Evolutionary conservation across 2,329 filamentous ascomycete genomes (phyloP).

Genomic region (Xylariaceae sp.): DNA sequence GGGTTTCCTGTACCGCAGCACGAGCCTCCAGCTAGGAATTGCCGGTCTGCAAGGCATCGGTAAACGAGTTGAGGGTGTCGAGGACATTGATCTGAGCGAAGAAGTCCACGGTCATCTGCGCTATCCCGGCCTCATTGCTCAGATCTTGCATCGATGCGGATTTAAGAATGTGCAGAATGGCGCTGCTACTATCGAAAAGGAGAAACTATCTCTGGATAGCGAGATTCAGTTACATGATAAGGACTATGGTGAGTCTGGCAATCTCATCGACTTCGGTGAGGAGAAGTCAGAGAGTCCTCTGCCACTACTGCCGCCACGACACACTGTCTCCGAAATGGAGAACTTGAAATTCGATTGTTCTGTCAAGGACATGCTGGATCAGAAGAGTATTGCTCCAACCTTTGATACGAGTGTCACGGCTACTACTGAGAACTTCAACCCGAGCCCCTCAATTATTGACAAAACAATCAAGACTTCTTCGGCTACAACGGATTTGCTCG

Average conservation of each 20-base stretch:
- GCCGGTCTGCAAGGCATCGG: not conserved
- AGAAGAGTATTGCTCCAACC: not conserved
- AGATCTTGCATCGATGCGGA: not conserved
- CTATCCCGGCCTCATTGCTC: not conserved
- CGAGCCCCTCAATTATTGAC: not conserved
- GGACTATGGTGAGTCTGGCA: not conserved
- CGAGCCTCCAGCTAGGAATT: conserved; percentile 69
- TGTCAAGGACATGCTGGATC: not conserved
- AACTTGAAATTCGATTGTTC: not conserved
- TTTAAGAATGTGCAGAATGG: not conserved
- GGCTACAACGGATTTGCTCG: not conserved
- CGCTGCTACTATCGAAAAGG: not conserved
- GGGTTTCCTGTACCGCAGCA: conserved; percentile 80
- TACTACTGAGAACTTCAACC: not conserved
- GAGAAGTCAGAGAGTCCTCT: not conserved
- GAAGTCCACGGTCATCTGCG: not conserved
- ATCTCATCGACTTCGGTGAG: not conserved
- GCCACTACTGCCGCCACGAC: not conserved
- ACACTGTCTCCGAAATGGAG: not conserved
- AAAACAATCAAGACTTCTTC: not conserved
- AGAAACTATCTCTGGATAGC: not conserved
- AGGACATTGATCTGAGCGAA: not conserved
- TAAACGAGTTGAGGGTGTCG: not conserved
- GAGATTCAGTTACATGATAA: not conserved
- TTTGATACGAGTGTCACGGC: not conserved